These are phyloP conservation scores for Xylaria flabelliformis DNA, from an alignment of 495 filamentous ascomycete genomes.

Conservation along the genomic window DNA sequence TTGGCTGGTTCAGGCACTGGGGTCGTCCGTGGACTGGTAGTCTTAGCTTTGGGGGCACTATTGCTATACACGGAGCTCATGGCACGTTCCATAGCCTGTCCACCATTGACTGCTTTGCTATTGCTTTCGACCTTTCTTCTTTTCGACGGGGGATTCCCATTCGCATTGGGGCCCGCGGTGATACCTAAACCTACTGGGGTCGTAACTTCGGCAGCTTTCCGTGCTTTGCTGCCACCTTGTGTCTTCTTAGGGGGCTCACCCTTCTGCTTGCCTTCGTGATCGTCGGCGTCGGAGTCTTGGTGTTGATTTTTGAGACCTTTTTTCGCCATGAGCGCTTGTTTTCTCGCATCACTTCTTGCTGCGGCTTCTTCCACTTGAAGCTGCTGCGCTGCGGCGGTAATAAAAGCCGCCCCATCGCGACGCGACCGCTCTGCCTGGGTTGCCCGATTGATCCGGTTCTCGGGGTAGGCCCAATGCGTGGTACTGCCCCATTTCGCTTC, in stretches of 20 bases:
- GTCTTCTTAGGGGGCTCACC: constrained; percentile 64
- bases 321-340: constrained; percentile 78
- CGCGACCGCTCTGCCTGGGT: constrained; percentile 72
- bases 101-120: constrained; percentile 59
- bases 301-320: constrained; percentile 70
- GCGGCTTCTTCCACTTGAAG: constrained; percentile 74
- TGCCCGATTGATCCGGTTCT: constrained; percentile 73
- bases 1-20: constrained; percentile 63
- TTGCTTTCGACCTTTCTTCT: constrained; percentile 80
- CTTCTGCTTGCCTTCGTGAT: constrained; percentile 57
- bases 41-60: constrained; percentile 57
- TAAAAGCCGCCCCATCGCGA: constrained; percentile 74
- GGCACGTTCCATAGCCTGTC: constrained; percentile 71
- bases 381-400: constrained; percentile 70
- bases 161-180: constrained; percentile 44
- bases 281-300: constrained; percentile 80
- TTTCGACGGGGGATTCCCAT: constrained; percentile 65
- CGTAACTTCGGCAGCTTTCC: constrained; percentile 64
- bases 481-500: constrained; percentile 90
- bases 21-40: constrained; percentile 66
- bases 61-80: constrained; percentile 64
- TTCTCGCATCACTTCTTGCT: constrained; percentile 77
- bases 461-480: constrained; percentile 94
- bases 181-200: constrained; percentile 62
- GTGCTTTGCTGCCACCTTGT: constrained; percentile 62